Evolutionary conservation across 148 eudicot genomes (phyloP).

Genomic region (Silene latifolia): DNA sequence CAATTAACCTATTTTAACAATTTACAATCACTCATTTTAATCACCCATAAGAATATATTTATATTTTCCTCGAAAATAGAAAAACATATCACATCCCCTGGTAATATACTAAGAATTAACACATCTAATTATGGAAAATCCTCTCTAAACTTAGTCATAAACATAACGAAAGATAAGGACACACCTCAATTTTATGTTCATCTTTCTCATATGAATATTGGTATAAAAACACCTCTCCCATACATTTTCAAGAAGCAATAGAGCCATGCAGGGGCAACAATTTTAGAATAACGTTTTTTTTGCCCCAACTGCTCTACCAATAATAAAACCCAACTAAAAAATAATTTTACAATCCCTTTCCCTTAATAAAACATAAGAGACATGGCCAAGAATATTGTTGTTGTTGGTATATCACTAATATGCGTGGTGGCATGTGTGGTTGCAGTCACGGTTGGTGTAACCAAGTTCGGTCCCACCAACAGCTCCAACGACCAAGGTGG

Average conservation of each 20-base stretch:
- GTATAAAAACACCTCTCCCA: conserved; percentile 5
- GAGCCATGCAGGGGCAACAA: conserved; percentile 23
- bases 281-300: background rate
- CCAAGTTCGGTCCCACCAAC: conserved; percentile 9
- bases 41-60: background rate
- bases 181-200: background rate
- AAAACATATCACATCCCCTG: background rate
- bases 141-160: background rate
- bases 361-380: background rate
- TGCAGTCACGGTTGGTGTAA: conserved; percentile 23
- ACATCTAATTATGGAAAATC: background rate
- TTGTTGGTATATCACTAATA: conserved; percentile 18
- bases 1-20: background rate
- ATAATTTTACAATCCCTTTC: background rate
- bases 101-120: background rate
- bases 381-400: conserved; percentile 21
- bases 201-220: background rate
- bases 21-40: background rate
- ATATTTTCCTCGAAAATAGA: no score
- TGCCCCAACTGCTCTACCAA: conserved; percentile 16
- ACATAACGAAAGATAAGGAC: conserved; percentile 1
- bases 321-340: background rate
- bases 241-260: background rate
- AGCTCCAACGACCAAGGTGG: background rate
- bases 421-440: conserved; percentile 31